Base-by-base conservation (phyloP, 805 yeast genomes). In the Cyberlindnera japonica region DNA sequence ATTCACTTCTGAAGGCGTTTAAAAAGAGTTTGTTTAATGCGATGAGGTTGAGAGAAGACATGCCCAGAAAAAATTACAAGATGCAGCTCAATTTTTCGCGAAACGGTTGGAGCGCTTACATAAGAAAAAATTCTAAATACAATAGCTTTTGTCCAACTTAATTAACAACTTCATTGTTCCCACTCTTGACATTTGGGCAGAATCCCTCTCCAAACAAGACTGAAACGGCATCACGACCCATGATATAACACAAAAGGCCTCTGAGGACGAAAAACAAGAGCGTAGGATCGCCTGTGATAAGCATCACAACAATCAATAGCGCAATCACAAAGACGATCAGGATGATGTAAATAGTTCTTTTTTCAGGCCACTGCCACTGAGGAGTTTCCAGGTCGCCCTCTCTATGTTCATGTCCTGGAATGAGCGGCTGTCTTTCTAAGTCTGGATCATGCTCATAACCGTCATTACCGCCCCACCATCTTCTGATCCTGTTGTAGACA, bases 181-280 rank as follows among this genome's bases (percentile, higher is more conserved):
- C 30, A 15, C 18, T 12, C 13, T 41, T 15, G 16, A 10, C 20
- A 2, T 17, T 14, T 14, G 55, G 51, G 35, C 58, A 55, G 16
- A 54, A 53, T 3, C 16, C 43, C 4, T 33, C 23, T 1, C 57
- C 58, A 25, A 55, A 48, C 22, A 49, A 22, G 1, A 7, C 18
- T 4, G 32, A 13, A 5, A 47, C 16, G 3, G 35, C 3, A 1
- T 18, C 31, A 3, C 27, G 12, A 6, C 58, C 58, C 11, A 53
- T 21, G 5, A 51, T 19, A 28, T 54, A 51, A 26, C 60, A 55
- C 2, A 51, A 4, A 1, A 51, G 10, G 0, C 53, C 58, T 27
- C 40, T 49, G 12, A 51, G 3, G 1, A 53, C 33, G 11, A 42
- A 37, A 1, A 40, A n/a, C 36, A 55, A 43, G 8, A 51, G 33